Evolutionary conservation across 306 rosid genomes (phyloP).

Genomic region (Quercus suber): DNA sequence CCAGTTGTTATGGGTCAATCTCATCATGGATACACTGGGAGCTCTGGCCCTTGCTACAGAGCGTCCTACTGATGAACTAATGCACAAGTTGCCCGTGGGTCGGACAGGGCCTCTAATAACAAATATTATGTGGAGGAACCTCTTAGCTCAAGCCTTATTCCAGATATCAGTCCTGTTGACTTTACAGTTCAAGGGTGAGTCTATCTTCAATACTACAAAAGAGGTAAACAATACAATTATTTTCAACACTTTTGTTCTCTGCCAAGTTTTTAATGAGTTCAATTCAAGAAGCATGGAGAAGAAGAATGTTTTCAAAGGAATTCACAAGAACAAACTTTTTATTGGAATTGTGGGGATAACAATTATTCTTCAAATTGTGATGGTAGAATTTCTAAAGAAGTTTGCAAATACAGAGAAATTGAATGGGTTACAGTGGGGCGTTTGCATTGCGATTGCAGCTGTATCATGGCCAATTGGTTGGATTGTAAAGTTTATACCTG

Average conservation of each 20-base stretch:
- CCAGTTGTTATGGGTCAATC: constrained; percentile 84
- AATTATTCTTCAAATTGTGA: constrained; percentile 66
- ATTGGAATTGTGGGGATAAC: constrained; percentile 73
- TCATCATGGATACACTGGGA: constrained; percentile 87
- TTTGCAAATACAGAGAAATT: constrained; percentile 73
- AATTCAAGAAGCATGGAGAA: constrained; percentile 83
- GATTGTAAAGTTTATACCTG: constrained; percentile 61
- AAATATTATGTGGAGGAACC: constrained; percentile 88
- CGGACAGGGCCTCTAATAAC: constrained; percentile 80
- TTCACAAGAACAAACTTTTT: constrained; percentile 57
- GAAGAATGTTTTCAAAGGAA: constrained; percentile 66
- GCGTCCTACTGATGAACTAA: constrained; percentile 72
- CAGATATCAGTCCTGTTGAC: constrained; percentile 63
- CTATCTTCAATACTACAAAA: constrained; percentile 46
- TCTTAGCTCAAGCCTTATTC: constrained; percentile 65
- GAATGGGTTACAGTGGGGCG: constrained; percentile 62
- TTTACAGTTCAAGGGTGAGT: constrained; percentile 68
- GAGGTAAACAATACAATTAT: constrained; percentile 71
- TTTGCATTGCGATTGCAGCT: constrained; percentile 53
- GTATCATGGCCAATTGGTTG: constrained; percentile 85
- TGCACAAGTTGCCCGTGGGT: constrained; percentile 73
- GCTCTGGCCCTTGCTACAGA: constrained; percentile 93
- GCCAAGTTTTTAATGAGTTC: constrained; percentile 90
- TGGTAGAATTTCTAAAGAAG: constrained; percentile 84
- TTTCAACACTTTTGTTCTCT: constrained; percentile 76